Evolutionary conservation across 2,329 filamentous ascomycete species (phyloP).

Genomic region (Arthrobotrys conoides): DNA sequence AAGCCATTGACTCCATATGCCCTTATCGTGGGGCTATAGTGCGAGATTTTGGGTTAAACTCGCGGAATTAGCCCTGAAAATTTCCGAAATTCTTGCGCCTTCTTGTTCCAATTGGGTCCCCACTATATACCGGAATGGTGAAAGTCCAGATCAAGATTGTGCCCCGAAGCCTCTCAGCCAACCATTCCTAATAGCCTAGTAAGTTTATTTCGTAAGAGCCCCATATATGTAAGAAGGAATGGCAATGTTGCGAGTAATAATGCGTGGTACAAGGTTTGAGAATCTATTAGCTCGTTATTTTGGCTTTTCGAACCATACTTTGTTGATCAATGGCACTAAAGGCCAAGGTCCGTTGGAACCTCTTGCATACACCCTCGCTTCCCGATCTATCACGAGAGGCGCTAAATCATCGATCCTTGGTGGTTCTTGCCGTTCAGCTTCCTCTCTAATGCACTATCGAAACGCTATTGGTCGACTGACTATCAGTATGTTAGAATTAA

Average conservation of each 20-base stretch:
- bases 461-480: constrained; percentile 33
- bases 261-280: constrained; percentile 24
- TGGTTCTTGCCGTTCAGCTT: constrained; percentile 46
- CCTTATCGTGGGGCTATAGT: constrained; percentile 41
- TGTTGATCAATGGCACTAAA: constrained; percentile 25
- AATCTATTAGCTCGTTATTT: not conserved
- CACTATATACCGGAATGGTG: constrained; percentile 39
- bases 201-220: constrained; percentile 36
- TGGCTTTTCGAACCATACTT: constrained; percentile 14
- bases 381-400: constrained; percentile 30
- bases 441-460: not conserved
- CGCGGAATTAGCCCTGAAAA: constrained; percentile 45
- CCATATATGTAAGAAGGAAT: constrained; percentile 24
- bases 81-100: constrained; percentile 54
- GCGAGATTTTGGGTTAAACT: constrained; percentile 28
- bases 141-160: constrained; percentile 45
- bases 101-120: constrained; percentile 48
- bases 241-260: not conserved
- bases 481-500: constrained; percentile 21
- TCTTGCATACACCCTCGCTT: constrained; percentile 42
- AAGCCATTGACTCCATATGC: constrained; percentile 25
- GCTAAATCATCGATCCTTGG: constrained; percentile 52
- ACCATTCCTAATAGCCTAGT: constrained; percentile 24
- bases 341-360: constrained; percentile 23
- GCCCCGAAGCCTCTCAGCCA: constrained; percentile 43